phyloP scores from a whole-genome alignment of 768 basidiomycete species.

The Royoungia palumana region DNA sequence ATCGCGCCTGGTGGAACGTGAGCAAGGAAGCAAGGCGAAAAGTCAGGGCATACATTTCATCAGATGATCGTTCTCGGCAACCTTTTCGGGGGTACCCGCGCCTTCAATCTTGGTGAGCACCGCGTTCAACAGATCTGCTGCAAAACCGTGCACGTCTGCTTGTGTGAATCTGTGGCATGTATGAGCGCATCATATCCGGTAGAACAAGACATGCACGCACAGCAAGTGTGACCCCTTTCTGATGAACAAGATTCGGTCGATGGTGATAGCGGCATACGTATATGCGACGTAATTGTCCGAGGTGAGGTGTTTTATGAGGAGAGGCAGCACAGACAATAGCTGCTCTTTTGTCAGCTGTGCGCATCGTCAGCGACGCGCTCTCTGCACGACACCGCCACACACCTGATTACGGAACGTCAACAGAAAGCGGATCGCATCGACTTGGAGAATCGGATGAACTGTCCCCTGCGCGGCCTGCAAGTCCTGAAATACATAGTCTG shows the following conservation, averaged over 20 bases:
- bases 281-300: constrained; percentile 89
- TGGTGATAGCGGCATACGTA: constrained; percentile 97
- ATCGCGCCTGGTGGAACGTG: constrained; percentile 64
- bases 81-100: constrained; percentile 80
- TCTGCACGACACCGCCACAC: constrained; percentile 8
- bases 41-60: constrained; percentile 78
- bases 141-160: constrained; percentile 81
- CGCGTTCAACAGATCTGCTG: constrained; percentile 66
- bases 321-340: constrained; percentile 84
- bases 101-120: constrained; percentile 78
- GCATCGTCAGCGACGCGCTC: background rate
- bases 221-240: constrained; percentile 70
- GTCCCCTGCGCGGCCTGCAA: constrained; percentile 63
- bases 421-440: constrained; percentile 94
- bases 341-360: constrained; percentile 87
- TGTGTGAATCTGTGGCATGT: constrained; percentile 66
- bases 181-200: background rate
- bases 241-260: constrained; percentile 91
- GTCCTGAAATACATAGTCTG: constrained; percentile 85
- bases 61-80: constrained; percentile 95
- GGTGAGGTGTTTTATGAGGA: constrained; percentile 76
- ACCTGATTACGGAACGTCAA: constrained; percentile 97
- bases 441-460: constrained; percentile 88
- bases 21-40: background rate
- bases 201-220: constrained; percentile 43